Conservation (phyloP, 768 basidiomycete species). For the Cyclocybe aegerita region DNA sequence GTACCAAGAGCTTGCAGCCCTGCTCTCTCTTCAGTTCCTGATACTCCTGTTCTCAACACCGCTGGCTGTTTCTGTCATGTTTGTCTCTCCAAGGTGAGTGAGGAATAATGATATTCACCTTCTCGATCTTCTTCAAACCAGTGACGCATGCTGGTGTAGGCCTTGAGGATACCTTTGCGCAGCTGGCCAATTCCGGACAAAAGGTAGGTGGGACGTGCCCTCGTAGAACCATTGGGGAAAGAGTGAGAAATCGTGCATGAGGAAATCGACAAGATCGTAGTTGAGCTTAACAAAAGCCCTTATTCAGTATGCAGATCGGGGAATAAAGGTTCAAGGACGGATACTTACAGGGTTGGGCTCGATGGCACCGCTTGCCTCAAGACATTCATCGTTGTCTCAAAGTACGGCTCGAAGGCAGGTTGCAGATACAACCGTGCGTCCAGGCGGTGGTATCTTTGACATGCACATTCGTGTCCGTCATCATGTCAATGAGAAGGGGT, state of each 20-base stretch:
- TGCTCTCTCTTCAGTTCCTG: too few species aligned
- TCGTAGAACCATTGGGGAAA: too few species aligned
- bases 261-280: conserved; percentile 88
- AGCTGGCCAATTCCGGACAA: conserved; percentile 58
- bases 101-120: conserved; percentile 29
- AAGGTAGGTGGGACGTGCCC: too few species aligned
- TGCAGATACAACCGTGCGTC: conserved; percentile 96
- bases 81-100: too few species aligned
- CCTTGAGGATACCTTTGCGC: conserved; percentile 94
- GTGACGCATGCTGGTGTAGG: conserved; percentile 92
- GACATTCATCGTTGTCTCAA: conserved; percentile 89
- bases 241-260: too few species aligned
- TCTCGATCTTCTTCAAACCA: conserved; percentile 81
- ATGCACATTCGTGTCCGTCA: conserved; percentile 79
- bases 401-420: conserved; percentile 86
- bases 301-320: conserved; percentile 2
- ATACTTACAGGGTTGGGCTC: conserved; percentile 80
- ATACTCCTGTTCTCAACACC: too few species aligned
- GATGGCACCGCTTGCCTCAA: conserved; percentile 88
- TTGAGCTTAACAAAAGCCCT: conserved; percentile 51
- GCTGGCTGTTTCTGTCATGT: too few species aligned
- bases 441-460: conserved; percentile 98
- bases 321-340: neutral
- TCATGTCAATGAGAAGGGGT: conserved; percentile 93
- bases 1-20: too few species aligned